These are phyloP conservation scores for Sporobolus alterniflorus DNA, from an alignment of 202 grass and related monocot species.

Conservation along the genomic window DNA sequence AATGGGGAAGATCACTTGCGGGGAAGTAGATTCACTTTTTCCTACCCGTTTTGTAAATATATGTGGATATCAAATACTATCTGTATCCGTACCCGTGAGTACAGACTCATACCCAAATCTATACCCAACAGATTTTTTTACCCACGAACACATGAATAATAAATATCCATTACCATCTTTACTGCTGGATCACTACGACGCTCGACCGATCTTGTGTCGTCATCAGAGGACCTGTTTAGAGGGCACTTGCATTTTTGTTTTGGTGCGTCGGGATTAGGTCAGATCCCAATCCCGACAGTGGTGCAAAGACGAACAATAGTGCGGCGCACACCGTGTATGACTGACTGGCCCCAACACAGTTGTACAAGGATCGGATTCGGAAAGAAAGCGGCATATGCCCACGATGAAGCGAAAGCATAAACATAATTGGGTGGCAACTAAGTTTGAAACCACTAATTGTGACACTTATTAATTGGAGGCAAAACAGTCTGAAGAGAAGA, in stretches of 20 bases:
- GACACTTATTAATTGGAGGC: background rate
- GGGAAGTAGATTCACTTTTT: no score
- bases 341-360: background rate
- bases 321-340: background rate
- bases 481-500: background rate
- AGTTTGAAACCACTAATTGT: constrained; percentile 3
- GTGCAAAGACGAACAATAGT: background rate
- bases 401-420: background rate
- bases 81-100: no score
- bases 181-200: no score
- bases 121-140: no score
- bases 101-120: no score
- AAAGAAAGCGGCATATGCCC: background rate
- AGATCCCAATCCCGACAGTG: background rate
- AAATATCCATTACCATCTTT: no score
- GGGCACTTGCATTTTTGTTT: background rate
- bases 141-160: no score
- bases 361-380: constrained; percentile 3
- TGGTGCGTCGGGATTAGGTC: background rate
- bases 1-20: no score
- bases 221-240: background rate
- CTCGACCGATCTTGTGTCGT: background rate
- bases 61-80: no score
- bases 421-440: constrained; percentile 22
- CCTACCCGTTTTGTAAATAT: no score